Conservation (phyloP, 495 filamentous ascomycete genomes). For the Aspergillus diversus region DNA sequence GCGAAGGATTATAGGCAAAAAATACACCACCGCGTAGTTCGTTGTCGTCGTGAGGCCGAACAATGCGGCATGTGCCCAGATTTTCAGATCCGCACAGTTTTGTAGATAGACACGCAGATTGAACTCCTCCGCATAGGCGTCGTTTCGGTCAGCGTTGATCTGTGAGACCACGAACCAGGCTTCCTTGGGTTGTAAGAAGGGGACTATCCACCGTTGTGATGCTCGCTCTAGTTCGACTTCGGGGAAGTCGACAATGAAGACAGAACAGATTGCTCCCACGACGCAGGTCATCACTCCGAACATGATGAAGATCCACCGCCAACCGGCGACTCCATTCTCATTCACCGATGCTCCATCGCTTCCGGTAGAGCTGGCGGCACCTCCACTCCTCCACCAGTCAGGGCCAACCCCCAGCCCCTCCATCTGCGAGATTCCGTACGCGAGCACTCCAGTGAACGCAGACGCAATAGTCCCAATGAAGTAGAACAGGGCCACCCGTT, state of each 20-base stretch:
- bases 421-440: not conserved
- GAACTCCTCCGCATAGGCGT: not conserved
- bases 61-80: slow-evolving; percentile 55
- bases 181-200: not conserved
- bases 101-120: not conserved
- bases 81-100: slow-evolving; percentile 31
- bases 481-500: not conserved
- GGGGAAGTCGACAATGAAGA: not conserved
- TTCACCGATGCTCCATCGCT: too few species aligned
- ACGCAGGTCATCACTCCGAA: not conserved
- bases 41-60: slow-evolving; percentile 53
- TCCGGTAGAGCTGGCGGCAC: too few species aligned
- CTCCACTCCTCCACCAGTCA: not conserved
- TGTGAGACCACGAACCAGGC: not conserved
- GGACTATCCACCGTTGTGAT: not conserved
- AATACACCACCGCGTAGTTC: slow-evolving; percentile 61
- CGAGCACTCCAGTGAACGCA: not conserved
- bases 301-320: not conserved
- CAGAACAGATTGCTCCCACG: not conserved
- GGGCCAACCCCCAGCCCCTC: not conserved
- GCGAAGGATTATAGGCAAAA: slow-evolving; percentile 65
- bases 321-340: not conserved
- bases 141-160: not conserved
- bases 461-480: not conserved
- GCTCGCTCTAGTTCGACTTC: not conserved